A percentile compares a stretch with the other conserved stretches of the same genome.
phyloP scores from a whole-genome alignment of 2,329 filamentous ascomycete genomes.

The Aspergillus chevalieri region DNA sequence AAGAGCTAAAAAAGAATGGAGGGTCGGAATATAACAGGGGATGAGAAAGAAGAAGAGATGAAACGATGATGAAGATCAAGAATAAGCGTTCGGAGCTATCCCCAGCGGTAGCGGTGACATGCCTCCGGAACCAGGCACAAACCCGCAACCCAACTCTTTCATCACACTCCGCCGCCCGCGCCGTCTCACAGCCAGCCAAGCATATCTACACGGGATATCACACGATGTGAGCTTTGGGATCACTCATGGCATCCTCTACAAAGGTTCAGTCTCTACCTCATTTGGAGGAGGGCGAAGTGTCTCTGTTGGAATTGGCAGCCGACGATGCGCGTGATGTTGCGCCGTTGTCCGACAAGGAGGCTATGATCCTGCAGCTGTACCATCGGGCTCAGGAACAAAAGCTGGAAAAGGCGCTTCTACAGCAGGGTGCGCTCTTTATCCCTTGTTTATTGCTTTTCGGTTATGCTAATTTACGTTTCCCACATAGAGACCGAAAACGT shows the following conservation, averaged over 20 bases:
- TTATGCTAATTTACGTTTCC: not conserved
- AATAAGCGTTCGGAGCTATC: constrained; percentile 1
- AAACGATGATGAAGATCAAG: constrained; percentile 1
- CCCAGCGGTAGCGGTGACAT: constrained; percentile 12
- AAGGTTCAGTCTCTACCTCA: constrained; percentile 23
- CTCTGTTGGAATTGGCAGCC: constrained; percentile 37
- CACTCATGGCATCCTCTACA: constrained; percentile 29
- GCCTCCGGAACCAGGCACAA: constrained; percentile 8
- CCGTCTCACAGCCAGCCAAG: constrained; percentile 6
- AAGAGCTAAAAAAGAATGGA: constrained; percentile 10
- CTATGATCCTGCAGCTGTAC: constrained; percentile 61
- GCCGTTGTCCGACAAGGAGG: constrained; percentile 61
- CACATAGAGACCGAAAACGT: constrained; percentile 27
- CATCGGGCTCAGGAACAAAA: constrained; percentile 65
- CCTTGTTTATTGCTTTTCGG: constrained; percentile 1
- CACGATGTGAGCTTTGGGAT: constrained; percentile 23
- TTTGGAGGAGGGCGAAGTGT: constrained; percentile 28
- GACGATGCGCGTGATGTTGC: constrained; percentile 44
- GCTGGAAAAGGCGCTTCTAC: constrained; percentile 63
- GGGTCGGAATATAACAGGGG: constrained; percentile 7
- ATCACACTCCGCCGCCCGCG: constrained; percentile 8
- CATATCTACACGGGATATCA: constrained; percentile 7
- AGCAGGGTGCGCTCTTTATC: constrained; percentile 30
- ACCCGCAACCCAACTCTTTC: constrained; percentile 6
- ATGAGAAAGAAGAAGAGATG: not conserved